Evolutionary conservation across 1,284 basidiomycete species (phyloP), one percentile per base, ranked within the genome.

Genomic region (Apiotrichum veenhuisii): DNA sequence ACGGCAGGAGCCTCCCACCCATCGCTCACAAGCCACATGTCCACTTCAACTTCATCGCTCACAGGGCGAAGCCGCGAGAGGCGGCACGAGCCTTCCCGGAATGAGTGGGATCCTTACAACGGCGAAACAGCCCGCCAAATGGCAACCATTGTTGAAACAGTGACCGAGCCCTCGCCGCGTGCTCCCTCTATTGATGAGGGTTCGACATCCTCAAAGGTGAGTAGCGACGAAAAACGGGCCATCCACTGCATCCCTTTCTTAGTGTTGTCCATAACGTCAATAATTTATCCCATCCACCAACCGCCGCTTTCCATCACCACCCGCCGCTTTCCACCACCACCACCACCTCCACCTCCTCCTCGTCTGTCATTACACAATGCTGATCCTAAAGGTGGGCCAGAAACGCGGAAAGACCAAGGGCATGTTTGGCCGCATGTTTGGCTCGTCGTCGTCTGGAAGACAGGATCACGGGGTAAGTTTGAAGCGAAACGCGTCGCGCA

Each of bases 401-500:
- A 49, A 52, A 23, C 57, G 51, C 23, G 43, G 41, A 56, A 59
- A 75, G 67, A 57, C 70, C 71, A 30, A 73, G 59, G 74, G 74
- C 17, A 65, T 77, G 57, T 72, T 76, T 56, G 75, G 74, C 2
- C 64, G 73, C 50, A 73, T 76, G 70, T 77, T 77, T 61, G 72
- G 73, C 5, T 56, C 65, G 5, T 52, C 60, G 2, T 58, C 54
- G 23, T 57, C 58, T 1, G 54, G 23, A 52, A 61, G n/a, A n/a
- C n/a, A 59, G 14, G 41, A 62, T 25, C 44, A 58, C 30, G 12
- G 30, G 7, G 49, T 57, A 38, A 52, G 52, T 1, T 54, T 53
- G 26, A 30, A 54, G 41, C 11, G 5, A 25, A 25, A n/a, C 23
- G 5, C 42, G 30, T 15, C n/a, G 22, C n/a, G 27, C 49, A 5